Evolutionary conservation across 2,329 filamentous ascomycete genomes (phyloP).

Genomic region (Cryphonectria radicalis): DNA sequence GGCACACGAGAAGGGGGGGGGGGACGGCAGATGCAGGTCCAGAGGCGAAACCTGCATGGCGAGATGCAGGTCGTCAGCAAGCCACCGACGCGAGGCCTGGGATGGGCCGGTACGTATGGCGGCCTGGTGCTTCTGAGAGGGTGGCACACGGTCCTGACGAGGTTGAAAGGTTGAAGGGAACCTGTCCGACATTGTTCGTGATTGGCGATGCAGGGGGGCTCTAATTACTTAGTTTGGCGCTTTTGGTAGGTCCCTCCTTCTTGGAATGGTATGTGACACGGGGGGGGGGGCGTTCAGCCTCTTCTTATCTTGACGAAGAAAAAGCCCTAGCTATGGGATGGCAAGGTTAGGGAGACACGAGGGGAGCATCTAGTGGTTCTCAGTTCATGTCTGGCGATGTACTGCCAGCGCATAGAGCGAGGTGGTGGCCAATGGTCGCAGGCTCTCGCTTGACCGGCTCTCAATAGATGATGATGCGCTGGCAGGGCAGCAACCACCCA

Average conservation of each 20-base stretch:
- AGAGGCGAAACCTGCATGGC: constrained; percentile 12
- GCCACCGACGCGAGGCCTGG: constrained; percentile 6
- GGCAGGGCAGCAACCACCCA: constrained; percentile 10
- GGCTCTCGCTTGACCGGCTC: constrained; percentile 3
- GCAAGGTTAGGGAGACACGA: not conserved
- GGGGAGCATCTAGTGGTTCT: constrained; percentile 13
- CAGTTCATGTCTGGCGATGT: constrained; percentile 14
- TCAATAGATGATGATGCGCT: constrained; percentile 15
- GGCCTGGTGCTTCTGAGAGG: not conserved
- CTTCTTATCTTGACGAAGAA: constrained; percentile 10
- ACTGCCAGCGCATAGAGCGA: constrained; percentile 26
- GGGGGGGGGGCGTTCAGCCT: constrained; percentile 8
- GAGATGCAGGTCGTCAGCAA: constrained; percentile 20
- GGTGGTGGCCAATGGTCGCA: constrained; percentile 16
- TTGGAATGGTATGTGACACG: not conserved
- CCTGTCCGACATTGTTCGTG: not conserved
- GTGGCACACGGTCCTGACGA: not conserved
- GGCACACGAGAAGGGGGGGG: not conserved
- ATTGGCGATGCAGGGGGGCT: not conserved
- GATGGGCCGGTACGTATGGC: not conserved
- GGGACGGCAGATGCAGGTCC: constrained; percentile 6
- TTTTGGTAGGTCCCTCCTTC: not conserved
- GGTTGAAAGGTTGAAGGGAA: not conserved
- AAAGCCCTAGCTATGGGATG: not conserved
- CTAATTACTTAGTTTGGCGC: not conserved